Evolutionary conservation across 2,329 filamentous ascomycete species (phyloP).

Genomic region (Hirsutella rhossiliensis): DNA sequence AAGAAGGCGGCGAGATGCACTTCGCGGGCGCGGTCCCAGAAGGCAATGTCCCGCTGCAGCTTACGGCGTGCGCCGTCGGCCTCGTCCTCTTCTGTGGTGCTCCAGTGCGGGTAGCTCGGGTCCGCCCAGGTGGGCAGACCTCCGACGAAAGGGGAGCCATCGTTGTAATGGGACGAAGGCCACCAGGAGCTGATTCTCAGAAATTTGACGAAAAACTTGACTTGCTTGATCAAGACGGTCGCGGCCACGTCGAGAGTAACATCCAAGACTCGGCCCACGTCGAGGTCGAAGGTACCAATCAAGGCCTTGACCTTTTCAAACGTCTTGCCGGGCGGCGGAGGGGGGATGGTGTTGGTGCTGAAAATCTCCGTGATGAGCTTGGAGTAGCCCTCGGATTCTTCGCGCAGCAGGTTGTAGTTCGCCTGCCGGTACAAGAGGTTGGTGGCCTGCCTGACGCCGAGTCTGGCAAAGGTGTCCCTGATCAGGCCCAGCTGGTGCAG

Average conservation of each 20-base stretch:
- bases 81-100: conserved; percentile 57
- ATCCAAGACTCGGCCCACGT: conserved; percentile 88
- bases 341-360: conserved; percentile 65
- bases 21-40: conserved; percentile 72
- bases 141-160: conserved; percentile 31
- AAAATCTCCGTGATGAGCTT: conserved; percentile 95
- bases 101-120: conserved; percentile 54
- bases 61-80: conserved; percentile 42
- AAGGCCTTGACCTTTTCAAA: conserved; percentile 89
- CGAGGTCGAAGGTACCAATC: conserved; percentile 92
- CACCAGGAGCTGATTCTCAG: conserved; percentile 92
- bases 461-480: conserved; percentile 69
- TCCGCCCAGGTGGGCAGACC: conserved; percentile 80
- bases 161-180: conserved; percentile 52
- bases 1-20: conserved; percentile 77
- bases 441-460: conserved; percentile 81
- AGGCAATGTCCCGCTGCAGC: conserved; percentile 55
- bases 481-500: conserved; percentile 70
- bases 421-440: conserved; percentile 90
- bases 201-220: conserved; percentile 88
- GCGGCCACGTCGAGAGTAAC: conserved; percentile 93
- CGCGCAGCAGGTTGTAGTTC: conserved; percentile 89
- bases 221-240: conserved; percentile 83
- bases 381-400: conserved; percentile 93
- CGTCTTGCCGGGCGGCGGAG: conserved; percentile 64